Base-by-base conservation (phyloP, 495 filamentous ascomycete genomes). In the Xylaria bambusicola region DNA sequence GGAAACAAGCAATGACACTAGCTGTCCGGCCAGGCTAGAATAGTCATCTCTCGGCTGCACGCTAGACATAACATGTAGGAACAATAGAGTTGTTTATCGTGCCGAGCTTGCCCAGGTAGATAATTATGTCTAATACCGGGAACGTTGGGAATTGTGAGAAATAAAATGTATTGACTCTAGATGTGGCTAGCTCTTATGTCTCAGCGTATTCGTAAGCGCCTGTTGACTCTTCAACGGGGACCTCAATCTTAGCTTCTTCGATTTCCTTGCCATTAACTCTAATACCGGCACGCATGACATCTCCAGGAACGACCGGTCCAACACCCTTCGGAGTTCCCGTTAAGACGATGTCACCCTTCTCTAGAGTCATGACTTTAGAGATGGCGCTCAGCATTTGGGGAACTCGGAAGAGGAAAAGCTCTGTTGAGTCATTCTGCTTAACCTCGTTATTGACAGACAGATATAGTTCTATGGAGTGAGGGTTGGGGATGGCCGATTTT, bases 301-400 rank as follows among this genome's bases (percentile, higher is more conserved):
- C 95, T 1, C 94, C 94, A 2, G 88, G 83, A 50, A 84, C 81
- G 12, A 98, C 93, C 20, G 83, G 80, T 1, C 94, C 94, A 29
- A 98, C 95, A 9, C 94, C 94, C 82, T 98, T 98, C 40, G 94
- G 94, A 47, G 94, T 98, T 40, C 94, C 94, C 26, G 94, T 98
- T 62, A 98, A 75, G 36, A 98, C 84, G 69, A 98, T 82, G 76
- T 98, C 94, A 41, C 93, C 94, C 70, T 88, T 80, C 77, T 96
- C 88, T 62, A 98, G 78, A 3, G 90, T 92, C 89, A 97, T 96
- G n/a, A 97, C 90, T 64, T 85, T 84, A 46, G 89, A 91, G 66
- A 98, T 95, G 77, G 97, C 91, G 61, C 87, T 88, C 70, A 98
- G 73, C 51, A 93, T 82, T 60, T 88, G 73, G n/a, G 93, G 92